Percentiles rank a stretch among this genome's conserved stretches.
Evolutionary conservation across 1,284 basidiomycete genomes (phyloP).

Genomic region (Ceratobasidium sp.): DNA sequence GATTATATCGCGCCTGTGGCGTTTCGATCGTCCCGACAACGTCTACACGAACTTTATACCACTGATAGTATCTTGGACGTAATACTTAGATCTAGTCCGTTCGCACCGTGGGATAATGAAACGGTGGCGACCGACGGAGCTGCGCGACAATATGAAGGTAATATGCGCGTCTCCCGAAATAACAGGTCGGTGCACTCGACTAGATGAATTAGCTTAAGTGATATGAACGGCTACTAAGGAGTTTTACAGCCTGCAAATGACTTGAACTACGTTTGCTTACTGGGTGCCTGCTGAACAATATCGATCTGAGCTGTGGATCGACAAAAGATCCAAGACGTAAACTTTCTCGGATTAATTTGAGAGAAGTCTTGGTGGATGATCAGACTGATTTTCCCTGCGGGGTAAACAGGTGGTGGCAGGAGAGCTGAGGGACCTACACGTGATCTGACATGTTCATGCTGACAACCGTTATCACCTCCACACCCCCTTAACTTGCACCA

Average conservation of each 20-base stretch:
- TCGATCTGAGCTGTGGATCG: too few relatives aligned
- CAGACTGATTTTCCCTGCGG: background rate
- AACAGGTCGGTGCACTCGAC: too few relatives aligned
- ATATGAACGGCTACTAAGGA: too few relatives aligned
- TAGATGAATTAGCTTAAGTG: too few relatives aligned
- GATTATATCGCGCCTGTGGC: conserved; percentile 69
- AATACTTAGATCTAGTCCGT: conserved; percentile 65
- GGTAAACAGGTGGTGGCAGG: background rate
- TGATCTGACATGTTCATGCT: background rate
- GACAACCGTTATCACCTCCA: background rate
- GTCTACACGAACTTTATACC: conserved; percentile 62
- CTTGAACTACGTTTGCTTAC: too few relatives aligned
- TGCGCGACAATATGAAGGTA: too few relatives aligned
- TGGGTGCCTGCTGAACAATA: too few relatives aligned
- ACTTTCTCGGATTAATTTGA: background rate
- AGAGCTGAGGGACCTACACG: background rate
- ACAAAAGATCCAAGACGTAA: too few relatives aligned
- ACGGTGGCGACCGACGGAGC: background rate
- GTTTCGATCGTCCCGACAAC: too few relatives aligned
- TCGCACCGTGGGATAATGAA: conserved; percentile 53
- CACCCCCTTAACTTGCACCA: background rate
- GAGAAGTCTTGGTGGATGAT: background rate
- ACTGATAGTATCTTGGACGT: conserved; percentile 72
- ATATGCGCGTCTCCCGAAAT: too few relatives aligned
- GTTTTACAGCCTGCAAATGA: too few relatives aligned